phyloP scores from a whole-genome alignment of 768 basidiomycete species.

The Hirschioporus abietinus region DNA sequence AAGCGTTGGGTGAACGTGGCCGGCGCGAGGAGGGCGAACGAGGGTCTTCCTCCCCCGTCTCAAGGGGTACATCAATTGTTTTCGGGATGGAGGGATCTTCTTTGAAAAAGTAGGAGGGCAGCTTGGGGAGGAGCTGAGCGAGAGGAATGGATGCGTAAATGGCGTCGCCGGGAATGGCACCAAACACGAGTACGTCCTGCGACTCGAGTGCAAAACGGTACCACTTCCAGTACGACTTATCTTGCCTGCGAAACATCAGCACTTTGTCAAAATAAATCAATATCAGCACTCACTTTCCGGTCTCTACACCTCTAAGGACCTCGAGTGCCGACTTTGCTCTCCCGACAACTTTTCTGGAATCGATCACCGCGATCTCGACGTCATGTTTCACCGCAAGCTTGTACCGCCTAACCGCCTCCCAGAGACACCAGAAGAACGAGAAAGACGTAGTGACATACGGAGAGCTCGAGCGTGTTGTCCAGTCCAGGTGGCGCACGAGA shows the following conservation, averaged over 20 bases:
- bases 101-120: slow-evolving; percentile 66
- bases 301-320: slow-evolving; percentile 45
- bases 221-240: slow-evolving; percentile 70
- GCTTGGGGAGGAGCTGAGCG: slow-evolving; percentile 52
- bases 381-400: slow-evolving; percentile 68
- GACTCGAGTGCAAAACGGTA: slow-evolving; percentile 69
- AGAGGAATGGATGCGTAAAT: slow-evolving; percentile 69
- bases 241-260: slow-evolving; percentile 36
- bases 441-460: slow-evolving; percentile 73
- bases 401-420: slow-evolving; percentile 77
- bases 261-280: slow-evolving; percentile 5
- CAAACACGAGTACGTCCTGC: slow-evolving; percentile 69
- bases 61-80: slow-evolving; percentile 14
- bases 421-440: slow-evolving; percentile 77
- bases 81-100: slow-evolving; percentile 28
- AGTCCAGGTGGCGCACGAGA: slow-evolving; percentile 67
- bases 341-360: slow-evolving; percentile 52
- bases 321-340: slow-evolving; percentile 62
- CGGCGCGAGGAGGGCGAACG: background rate
- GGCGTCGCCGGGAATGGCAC: slow-evolving; percentile 58
- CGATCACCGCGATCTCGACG: slow-evolving; percentile 74
- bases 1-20: background rate
- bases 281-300: slow-evolving; percentile 46
- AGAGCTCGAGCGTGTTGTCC: slow-evolving; percentile 68
- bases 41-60: background rate